Conservation (phyloP, 768 basidiomycete genomes). For the Lentinula boryana region DNA sequence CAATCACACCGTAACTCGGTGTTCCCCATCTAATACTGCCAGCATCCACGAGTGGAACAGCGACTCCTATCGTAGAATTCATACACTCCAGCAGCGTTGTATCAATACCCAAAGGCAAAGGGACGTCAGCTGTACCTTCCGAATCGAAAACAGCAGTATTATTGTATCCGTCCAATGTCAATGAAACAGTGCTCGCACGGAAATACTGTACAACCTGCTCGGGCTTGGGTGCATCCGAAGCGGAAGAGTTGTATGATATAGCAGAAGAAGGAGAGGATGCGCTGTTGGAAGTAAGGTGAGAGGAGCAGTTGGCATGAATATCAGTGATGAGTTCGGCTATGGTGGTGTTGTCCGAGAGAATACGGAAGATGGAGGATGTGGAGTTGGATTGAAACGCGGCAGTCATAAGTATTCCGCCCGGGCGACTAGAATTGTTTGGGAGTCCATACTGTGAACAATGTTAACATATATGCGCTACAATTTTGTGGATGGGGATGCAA, state of each 20-base stretch:
- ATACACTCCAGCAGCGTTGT: constrained; percentile 37
- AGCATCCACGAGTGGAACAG: constrained; percentile 5
- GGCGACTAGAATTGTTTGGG: constrained; percentile 37
- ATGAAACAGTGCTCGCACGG: constrained; percentile 47
- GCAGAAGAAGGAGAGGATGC: constrained; percentile 21
- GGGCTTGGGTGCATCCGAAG: constrained; percentile 17
- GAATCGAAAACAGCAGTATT: constrained; percentile 40
- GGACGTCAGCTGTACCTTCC: constrained; percentile 24
- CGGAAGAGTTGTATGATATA: constrained; percentile 21
- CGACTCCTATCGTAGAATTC: constrained; percentile 42
- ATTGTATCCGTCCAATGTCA: constrained; percentile 57
- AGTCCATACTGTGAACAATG: constrained; percentile 34
- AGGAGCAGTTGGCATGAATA: constrained; percentile 38
- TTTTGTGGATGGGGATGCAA: neutral
- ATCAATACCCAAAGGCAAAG: constrained; percentile 38
- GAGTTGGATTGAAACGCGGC: constrained; percentile 34
- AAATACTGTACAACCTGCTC: constrained; percentile 48
- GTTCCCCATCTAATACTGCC: neutral
- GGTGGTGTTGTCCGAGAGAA: constrained; percentile 45
- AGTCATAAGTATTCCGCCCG: constrained; percentile 38
- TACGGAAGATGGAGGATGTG: constrained; percentile 35
- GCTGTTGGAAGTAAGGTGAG: constrained; percentile 24
- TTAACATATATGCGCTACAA: neutral
- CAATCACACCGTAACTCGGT: neutral
- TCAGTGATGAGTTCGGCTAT: constrained; percentile 34